phyloP scores from a whole-genome alignment of 2,329 filamentous ascomycete species.

The Trichothecium sympodiale region DNA sequence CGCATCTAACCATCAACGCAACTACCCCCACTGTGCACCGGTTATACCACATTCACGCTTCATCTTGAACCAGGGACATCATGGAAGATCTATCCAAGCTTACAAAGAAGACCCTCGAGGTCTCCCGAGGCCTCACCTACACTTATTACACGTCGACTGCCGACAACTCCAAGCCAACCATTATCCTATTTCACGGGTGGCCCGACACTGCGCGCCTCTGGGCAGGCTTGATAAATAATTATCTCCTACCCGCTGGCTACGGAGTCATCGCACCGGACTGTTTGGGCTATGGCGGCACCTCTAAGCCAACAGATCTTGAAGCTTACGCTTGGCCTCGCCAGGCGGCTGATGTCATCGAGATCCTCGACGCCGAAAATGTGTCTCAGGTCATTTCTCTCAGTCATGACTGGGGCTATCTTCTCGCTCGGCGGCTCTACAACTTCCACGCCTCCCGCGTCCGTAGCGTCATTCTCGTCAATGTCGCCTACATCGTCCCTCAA shows the following conservation, averaged over 20 bases:
- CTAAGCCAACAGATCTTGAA: slow-evolving; percentile 25
- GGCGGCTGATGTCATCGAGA: slow-evolving; percentile 24
- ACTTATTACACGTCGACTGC: slow-evolving; percentile 24
- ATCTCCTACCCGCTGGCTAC: slow-evolving; percentile 24
- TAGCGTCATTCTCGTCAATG: slow-evolving; percentile 30
- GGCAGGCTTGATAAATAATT: slow-evolving; percentile 25
- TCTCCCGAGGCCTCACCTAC: slow-evolving; percentile 23
- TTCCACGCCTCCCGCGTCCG: slow-evolving; percentile 26
- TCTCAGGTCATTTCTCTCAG: slow-evolving; percentile 28
- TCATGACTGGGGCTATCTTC: slow-evolving; percentile 36
- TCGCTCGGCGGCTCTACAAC: slow-evolving; percentile 28
- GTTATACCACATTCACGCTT: too few species aligned
- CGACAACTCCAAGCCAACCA: slow-evolving; percentile 15
- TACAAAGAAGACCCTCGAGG: slow-evolving; percentile 15
- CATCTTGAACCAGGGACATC: too few species aligned
- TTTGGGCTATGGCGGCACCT: slow-evolving; percentile 26
- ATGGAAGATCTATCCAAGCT: slow-evolving; percentile 11
- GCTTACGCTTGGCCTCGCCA: slow-evolving; percentile 25
- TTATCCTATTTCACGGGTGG: slow-evolving; percentile 36
- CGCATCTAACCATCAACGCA: too few species aligned
- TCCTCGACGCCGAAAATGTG: slow-evolving; percentile 25
- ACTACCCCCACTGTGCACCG: too few species aligned
- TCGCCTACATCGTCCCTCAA: slow-evolving; percentile 26
- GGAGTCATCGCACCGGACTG: slow-evolving; percentile 25
- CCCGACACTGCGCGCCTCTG: slow-evolving; percentile 34